phyloP scores from a whole-genome alignment of 2,329 filamentous ascomycete species.

The Fusarium hostae region DNA sequence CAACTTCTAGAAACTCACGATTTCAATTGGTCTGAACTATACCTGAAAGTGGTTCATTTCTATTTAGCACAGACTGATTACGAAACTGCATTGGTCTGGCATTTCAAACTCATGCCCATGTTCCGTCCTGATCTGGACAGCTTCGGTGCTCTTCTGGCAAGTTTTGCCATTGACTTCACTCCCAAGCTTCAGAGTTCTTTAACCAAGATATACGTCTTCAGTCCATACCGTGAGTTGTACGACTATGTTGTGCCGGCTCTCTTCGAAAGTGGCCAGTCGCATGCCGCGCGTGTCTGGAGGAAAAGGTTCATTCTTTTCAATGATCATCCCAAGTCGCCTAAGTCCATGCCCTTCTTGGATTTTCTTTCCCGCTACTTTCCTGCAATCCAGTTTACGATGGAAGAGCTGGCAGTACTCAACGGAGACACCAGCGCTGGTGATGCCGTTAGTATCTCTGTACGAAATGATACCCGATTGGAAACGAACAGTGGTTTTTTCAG shows the following conservation, averaged over 20 bases:
- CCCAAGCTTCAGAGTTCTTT: constrained; percentile 54
- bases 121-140: constrained; percentile 56
- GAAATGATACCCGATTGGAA: neutral
- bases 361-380: constrained; percentile 61
- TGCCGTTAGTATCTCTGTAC: neutral
- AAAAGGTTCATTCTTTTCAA: constrained; percentile 52
- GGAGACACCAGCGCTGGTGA: neutral
- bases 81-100: constrained; percentile 58
- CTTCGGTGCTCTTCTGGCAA: constrained; percentile 57
- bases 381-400: constrained; percentile 48
- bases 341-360: constrained; percentile 59
- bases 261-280: constrained; percentile 58
- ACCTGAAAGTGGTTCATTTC: constrained; percentile 58
- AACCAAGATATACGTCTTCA: constrained; percentile 58
- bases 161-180: constrained; percentile 54
- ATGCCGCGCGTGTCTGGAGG: constrained; percentile 61
- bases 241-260: constrained; percentile 63
- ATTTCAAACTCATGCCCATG: constrained; percentile 55
- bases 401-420: constrained; percentile 49
- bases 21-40: constrained; percentile 62
- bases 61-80: constrained; percentile 55
- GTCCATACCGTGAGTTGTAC: constrained; percentile 58
- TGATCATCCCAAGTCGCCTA: constrained; percentile 56
- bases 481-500: constrained; percentile 40
- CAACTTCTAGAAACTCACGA: constrained; percentile 52